Conservation (phyloP, 768 basidiomycete species). For the Pleurotus djamor region DNA sequence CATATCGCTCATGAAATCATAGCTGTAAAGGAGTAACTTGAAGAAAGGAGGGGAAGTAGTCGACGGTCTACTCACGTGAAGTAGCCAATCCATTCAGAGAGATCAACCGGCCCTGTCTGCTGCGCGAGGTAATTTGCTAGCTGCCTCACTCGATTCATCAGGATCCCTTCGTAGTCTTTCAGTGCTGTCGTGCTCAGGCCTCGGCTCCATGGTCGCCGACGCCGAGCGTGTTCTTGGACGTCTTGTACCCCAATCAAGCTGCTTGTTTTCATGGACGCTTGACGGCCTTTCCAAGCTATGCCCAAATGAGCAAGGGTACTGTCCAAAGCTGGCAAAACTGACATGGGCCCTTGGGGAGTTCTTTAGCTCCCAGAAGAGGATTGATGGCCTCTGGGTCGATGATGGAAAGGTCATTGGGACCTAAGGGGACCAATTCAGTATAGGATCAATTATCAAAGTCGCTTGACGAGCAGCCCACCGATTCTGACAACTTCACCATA, state of each 20-base stretch:
- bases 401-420: slow-evolving; percentile 60
- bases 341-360: slow-evolving; percentile 54
- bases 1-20: slow-evolving; percentile 43
- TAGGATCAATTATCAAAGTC: background rate
- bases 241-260: slow-evolving; percentile 33
- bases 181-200: slow-evolving; percentile 43
- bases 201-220: slow-evolving; percentile 48
- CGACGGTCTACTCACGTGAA: slow-evolving; percentile 30
- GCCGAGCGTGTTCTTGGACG: slow-evolving; percentile 36
- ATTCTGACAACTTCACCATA: slow-evolving; percentile 55
- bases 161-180: slow-evolving; percentile 40
- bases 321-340: background rate
- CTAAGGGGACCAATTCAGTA: slow-evolving; percentile 21
- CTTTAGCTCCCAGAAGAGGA: slow-evolving; percentile 46
- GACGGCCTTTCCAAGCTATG: slow-evolving; percentile 53
- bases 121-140: slow-evolving; percentile 34
- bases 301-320: background rate
- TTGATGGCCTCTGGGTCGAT: slow-evolving; percentile 38
- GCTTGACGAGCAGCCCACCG: slow-evolving; percentile 27
- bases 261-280: slow-evolving; percentile 33
- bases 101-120: slow-evolving; percentile 22
- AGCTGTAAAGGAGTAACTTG: slow-evolving; percentile 20
- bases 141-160: slow-evolving; percentile 34
- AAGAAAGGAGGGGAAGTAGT: background rate
- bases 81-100: slow-evolving; percentile 32